Percentiles rank a stretch among this genome's conserved stretches.
Evolutionary conservation across 176 grass and related monocot species (phyloP).

Genomic region (Avena sativa): DNA sequence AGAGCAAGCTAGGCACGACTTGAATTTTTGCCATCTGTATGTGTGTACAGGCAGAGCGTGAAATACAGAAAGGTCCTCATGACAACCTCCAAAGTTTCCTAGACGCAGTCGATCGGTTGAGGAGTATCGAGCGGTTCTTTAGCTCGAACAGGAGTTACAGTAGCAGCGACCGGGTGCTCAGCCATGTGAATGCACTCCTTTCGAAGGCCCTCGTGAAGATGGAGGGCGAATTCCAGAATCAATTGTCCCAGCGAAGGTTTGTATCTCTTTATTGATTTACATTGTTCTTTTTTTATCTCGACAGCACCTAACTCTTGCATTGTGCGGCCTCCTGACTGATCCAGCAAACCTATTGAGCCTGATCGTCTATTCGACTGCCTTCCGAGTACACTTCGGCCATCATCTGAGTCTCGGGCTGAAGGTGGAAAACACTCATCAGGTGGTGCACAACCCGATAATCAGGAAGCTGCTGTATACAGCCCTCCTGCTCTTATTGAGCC

Average conservation of each 20-base stretch:
- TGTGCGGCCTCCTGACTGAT: slow-evolving; percentile 1
- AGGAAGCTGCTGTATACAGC: slow-evolving; percentile 70
- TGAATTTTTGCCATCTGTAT: background rate
- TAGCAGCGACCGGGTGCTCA: slow-evolving; percentile 84
- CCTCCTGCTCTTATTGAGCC: slow-evolving; percentile 91
- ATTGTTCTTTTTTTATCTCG: background rate
- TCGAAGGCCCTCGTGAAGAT: slow-evolving; percentile 81
- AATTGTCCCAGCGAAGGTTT: slow-evolving; percentile 72
- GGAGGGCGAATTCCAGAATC: slow-evolving; percentile 83
- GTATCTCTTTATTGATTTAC: slow-evolving; percentile 25
- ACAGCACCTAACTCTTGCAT: slow-evolving; percentile 17
- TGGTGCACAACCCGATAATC: slow-evolving; percentile 46
- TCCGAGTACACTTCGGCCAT: slow-evolving; percentile 78
- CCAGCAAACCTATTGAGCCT: slow-evolving; percentile 92
- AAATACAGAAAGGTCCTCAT: slow-evolving; percentile 78
- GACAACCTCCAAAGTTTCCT: slow-evolving; percentile 87
- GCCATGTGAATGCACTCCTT: slow-evolving; percentile 70
- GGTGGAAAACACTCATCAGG: slow-evolving; percentile 53
- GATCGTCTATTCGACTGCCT: slow-evolving; percentile 93
- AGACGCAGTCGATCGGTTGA: slow-evolving; percentile 75
- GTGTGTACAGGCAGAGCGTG: slow-evolving; percentile 70
- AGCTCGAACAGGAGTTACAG: slow-evolving; percentile 90
- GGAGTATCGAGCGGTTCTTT: slow-evolving; percentile 83
- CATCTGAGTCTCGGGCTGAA: slow-evolving; percentile 69
- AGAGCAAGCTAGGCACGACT: background rate